These are phyloP conservation scores for Cladophialophora psammophila DNA, from an alignment of 2,329 filamentous ascomycete species.

Conservation along the genomic window DNA sequence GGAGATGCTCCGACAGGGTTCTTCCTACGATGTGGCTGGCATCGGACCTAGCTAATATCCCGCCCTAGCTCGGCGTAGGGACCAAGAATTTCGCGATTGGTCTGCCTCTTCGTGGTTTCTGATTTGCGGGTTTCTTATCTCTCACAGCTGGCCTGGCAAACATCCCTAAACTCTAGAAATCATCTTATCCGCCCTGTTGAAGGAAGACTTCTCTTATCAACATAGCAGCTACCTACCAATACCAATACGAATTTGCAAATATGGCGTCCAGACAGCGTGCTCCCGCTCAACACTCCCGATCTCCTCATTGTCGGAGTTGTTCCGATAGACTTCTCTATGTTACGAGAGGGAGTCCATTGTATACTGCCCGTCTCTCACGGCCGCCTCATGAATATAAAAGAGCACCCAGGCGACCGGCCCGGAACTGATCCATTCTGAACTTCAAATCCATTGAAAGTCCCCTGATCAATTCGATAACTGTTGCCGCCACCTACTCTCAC, in stretches of 20 bases:
- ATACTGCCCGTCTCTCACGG: neutral
- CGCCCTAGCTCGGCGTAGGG: neutral
- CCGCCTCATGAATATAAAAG: slow-evolving; percentile 12
- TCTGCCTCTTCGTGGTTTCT: too few relatives aligned
- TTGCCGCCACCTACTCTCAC: neutral
- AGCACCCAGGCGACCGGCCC: neutral
- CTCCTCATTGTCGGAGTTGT: slow-evolving; percentile 8
- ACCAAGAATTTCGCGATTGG: slow-evolving; percentile 1
- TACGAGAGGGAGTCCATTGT: neutral
- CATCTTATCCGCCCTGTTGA: slow-evolving; percentile 5
- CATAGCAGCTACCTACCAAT: slow-evolving; percentile 2
- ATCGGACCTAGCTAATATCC: neutral
- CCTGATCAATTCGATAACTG: neutral
- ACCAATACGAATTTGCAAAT: neutral
- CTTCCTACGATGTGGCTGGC: neutral
- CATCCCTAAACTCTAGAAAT: neutral
- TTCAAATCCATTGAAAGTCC: neutral
- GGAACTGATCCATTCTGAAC: neutral
- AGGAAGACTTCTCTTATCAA: slow-evolving; percentile 8
- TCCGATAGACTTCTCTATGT: neutral
- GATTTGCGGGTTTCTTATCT: slow-evolving; percentile 13
- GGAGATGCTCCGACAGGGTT: neutral
- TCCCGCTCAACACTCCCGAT: neutral
- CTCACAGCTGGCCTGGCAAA: neutral
- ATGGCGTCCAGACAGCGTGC: slow-evolving; percentile 5